phyloP scores from a whole-genome alignment of 2,329 filamentous ascomycete genomes.

The Colletotrichum acutatum region DNA sequence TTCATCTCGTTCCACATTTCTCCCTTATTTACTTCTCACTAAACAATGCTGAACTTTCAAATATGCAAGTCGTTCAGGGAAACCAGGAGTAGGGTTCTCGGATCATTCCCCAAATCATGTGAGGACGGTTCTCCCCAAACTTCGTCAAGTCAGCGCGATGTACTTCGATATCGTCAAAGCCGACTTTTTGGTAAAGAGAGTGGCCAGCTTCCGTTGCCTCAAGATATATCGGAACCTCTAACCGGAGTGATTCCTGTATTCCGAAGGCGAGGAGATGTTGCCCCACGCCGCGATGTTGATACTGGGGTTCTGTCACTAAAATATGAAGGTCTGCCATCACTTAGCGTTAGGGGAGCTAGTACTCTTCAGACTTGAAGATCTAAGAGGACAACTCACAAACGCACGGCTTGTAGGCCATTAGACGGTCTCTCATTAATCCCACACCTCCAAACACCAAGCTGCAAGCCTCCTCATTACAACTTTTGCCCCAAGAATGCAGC shows the following conservation, averaged over 20 bases:
- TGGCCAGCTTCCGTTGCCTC: constrained; percentile 47
- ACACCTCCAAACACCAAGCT: constrained; percentile 45
- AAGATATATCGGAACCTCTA: constrained; percentile 48
- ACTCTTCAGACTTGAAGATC: background rate
- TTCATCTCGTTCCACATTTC: background rate
- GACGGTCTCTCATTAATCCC: constrained; percentile 41
- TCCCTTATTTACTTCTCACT: background rate
- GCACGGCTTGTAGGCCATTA: constrained; percentile 45
- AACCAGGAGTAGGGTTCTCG: constrained; percentile 9
- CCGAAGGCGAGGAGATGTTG: constrained; percentile 48
- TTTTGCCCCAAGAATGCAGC: constrained; percentile 41
- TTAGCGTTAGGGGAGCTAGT: background rate
- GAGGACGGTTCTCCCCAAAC: constrained; percentile 1
- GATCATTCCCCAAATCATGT: constrained; percentile 18
- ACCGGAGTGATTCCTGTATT: constrained; percentile 46
- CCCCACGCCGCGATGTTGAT: constrained; percentile 48
- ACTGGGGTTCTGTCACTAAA: constrained; percentile 49
- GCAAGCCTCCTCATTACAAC: constrained; percentile 46
- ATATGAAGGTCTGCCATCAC: constrained; percentile 46
- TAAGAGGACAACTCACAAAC: constrained; percentile 43
- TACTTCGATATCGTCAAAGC: constrained; percentile 44
- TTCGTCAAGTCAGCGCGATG: background rate
- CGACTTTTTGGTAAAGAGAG: constrained; percentile 47
- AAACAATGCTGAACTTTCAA: background rate
- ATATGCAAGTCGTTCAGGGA: background rate